Base-by-base conservation (phyloP, 116 monocot species). In the Trichopus zeylanicus region DNA sequence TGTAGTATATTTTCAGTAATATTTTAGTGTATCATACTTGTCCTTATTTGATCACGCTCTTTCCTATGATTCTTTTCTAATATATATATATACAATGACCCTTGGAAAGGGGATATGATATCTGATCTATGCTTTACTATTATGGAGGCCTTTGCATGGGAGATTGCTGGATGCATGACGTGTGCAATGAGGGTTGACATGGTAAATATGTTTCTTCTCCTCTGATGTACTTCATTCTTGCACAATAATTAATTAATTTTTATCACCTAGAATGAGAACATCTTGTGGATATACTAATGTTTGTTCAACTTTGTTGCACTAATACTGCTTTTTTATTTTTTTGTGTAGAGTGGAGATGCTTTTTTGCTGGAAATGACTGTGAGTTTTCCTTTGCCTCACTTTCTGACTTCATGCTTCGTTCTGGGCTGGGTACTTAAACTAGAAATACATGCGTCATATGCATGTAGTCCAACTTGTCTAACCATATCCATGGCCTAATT, bases 91-190 rank as follows among this genome's bases (percentile, higher is more conserved):
- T 42, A 42, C n/a, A n/a, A 42, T 42, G 3, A 3, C 13, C 4
- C 49, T 24, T 20, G 49, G 21, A 9, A 49, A 49, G 49, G 7
- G 42, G 19, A 20, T 20, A 49, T 49, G 23, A 19, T 31, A 56
- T 32, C 56, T 56, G 56, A 56, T 56, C 31, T 33, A 20, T 56
- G 56, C 33, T 56, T 56, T 56, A 32, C 32, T 56, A 29, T 56
- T 32, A 29, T 56, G 56, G 56, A 56, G 56, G 56, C 56, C 32
- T 33, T 10, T 56, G 33, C 56, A 31, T 33, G 10, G 56, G 56
- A 56, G 3, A 32, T 32, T 15, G 56, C 56, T 56, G 56, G 56
- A 56, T 33, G 56, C 32, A 31, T 21, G 56, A 29, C 56, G 31
- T 31, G 56, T 56, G 31, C 56, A 32, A 20, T 56, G 56, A 56